Percentiles rank a stretch among this genome's conserved stretches.
phyloP scores from a whole-genome alignment of 805 yeast species.

The Wickerhamomyces chaumierensis region DNA sequence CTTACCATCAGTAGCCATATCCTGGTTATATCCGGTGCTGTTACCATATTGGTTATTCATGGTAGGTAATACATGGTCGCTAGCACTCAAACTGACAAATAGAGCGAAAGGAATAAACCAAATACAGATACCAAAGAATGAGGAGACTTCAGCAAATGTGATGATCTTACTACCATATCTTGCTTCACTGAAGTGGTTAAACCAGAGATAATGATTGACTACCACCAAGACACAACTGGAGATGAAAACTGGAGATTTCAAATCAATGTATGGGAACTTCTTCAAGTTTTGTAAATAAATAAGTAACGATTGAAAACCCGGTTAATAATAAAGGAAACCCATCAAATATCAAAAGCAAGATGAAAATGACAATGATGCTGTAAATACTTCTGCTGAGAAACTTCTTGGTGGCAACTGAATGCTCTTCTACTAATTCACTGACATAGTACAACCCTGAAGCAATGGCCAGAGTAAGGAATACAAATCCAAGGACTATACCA shows the following conservation, averaged over 20 bases:
- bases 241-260: slow-evolving; percentile 62
- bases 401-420: slow-evolving; percentile 73
- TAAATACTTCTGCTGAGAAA: slow-evolving; percentile 55
- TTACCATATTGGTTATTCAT: slow-evolving; percentile 18
- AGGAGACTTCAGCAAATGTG: slow-evolving; percentile 80
- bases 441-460: slow-evolving; percentile 89
- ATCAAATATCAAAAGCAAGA: slow-evolving; percentile 59
- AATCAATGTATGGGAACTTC: slow-evolving; percentile 73
- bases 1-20: slow-evolving; percentile 21
- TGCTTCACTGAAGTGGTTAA: slow-evolving; percentile 51
- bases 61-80: slow-evolving; percentile 76
- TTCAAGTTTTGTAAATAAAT: slow-evolving; percentile 69
- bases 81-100: slow-evolving; percentile 85
- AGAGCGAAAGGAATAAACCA: slow-evolving; percentile 93
- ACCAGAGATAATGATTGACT: slow-evolving; percentile 83
- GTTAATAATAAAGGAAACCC: slow-evolving; percentile 66
- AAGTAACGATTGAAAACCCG: slow-evolving; percentile 56
- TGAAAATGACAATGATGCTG: slow-evolving; percentile 40
- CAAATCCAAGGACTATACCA: slow-evolving; percentile 53
- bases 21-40: slow-evolving; percentile 14
- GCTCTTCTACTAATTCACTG: slow-evolving; percentile 89
- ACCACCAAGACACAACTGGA: slow-evolving; percentile 63
- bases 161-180: slow-evolving; percentile 60
- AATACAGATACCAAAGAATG: slow-evolving; percentile 85
- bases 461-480: slow-evolving; percentile 50